Evolutionary conservation across 208 protist genomes (phyloP), one percentile per base, ranked within the genome.

Genomic region (Acanthamoeba polyphaga): DNA sequence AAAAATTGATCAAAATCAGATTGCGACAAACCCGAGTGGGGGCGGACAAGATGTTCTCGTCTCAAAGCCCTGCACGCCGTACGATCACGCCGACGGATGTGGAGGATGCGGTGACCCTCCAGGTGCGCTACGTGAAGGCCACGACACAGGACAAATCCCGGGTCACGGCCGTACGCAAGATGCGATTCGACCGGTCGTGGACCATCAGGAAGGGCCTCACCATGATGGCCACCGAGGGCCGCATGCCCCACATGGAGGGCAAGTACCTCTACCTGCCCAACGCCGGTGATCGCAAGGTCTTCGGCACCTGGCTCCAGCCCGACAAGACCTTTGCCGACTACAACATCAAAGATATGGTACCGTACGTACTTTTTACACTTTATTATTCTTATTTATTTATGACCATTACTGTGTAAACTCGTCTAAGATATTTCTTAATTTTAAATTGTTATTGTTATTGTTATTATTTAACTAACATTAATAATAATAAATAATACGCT

Each of bases 261-360:
- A 76, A 92, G 22, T 76, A 53, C 34, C 64, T 92, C 32, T 92
- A 92, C 60, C 38, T 53, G 15, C 60, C 85, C 38, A 74, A 32
- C 34, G 15, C 58, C 22, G 51, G 0, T 3, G 84, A 70, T 32
- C n/a, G 38, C 12, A 68, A 74, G 55, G 43, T 74, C 22, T 74
- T 74, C 19, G 85, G 85, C 8, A 74, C 64, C 4, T 92, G 85
- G 85, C 85, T 92, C 32, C 15, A 68, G 13, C 55, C 64, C 13
- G 64, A 92, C 53, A 76, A 68, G 13, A 92, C 85, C 32, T 55
- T 92, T 55, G 85, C 60, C 60, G 85, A 92, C 55, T 74, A 92
- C 46, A 74, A 74, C 60, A 29, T 92, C 7, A 38, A 74, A 29
- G 64, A 92, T 17, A 46, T 74, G 85, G 85, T 92, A 74, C 19